phyloP scores from a whole-genome alignment of 768 basidiomycete species.

The Tricholoma hemisulphureum region DNA sequence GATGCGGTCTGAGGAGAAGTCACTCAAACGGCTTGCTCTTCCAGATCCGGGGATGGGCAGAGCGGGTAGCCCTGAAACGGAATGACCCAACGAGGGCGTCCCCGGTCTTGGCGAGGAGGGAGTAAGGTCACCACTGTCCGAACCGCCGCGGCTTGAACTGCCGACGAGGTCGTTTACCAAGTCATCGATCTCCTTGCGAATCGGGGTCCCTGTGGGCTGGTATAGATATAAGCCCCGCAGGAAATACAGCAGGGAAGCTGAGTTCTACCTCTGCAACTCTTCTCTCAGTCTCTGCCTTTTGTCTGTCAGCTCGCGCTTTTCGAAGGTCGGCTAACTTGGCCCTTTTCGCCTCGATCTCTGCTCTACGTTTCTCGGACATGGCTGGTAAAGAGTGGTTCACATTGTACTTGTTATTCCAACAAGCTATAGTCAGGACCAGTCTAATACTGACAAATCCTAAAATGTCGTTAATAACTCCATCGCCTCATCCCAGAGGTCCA shows the following conservation, averaged over 20 bases:
- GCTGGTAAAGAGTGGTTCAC: not conserved
- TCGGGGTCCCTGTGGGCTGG: constrained; percentile 39
- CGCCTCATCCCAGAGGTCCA: constrained; percentile 34
- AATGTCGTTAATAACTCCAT: constrained; percentile 29
- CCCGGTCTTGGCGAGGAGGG: constrained; percentile 77
- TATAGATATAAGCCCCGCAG: constrained; percentile 1
- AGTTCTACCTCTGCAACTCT: constrained; percentile 37
- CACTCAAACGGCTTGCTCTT: constrained; percentile 69
- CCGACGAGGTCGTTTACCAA: constrained; percentile 63
- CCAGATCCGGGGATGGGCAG: constrained; percentile 51
- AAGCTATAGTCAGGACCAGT: not conserved
- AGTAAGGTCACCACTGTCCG: constrained; percentile 65
- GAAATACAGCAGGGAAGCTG: constrained; percentile 2
- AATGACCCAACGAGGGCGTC: constrained; percentile 53
- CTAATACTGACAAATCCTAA: too few relatives aligned
- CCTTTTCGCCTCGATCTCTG: constrained; percentile 89
- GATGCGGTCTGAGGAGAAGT: constrained; percentile 50
- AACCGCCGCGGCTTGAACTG: constrained; percentile 38
- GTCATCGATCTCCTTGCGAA: constrained; percentile 62
- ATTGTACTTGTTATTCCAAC: not conserved
- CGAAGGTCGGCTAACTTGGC: constrained; percentile 84
- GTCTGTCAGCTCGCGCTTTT: constrained; percentile 70
- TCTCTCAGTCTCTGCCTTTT: constrained; percentile 51
- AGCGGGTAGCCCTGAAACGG: constrained; percentile 35
- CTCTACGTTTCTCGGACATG: constrained; percentile 67